phyloP scores from a whole-genome alignment of 1,139 yeast species.

The Saccharomycopsis phalli region DNA sequence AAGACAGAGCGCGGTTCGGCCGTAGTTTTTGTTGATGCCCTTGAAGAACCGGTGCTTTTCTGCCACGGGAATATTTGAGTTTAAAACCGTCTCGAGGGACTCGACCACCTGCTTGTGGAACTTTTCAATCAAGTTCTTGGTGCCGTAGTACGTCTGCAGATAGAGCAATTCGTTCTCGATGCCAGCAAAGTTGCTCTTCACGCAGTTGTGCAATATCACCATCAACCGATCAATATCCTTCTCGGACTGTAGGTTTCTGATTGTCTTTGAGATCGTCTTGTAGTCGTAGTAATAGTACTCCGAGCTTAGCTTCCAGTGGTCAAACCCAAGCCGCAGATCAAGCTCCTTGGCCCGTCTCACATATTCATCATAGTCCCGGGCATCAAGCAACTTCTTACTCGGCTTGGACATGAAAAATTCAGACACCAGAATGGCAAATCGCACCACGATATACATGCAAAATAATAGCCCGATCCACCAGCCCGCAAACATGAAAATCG shows the following conservation, averaged over 20 bases:
- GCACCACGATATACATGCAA: conserved; percentile 39
- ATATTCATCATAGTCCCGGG: conserved; percentile 56
- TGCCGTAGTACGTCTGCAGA: conserved; percentile 69
- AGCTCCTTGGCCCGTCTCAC: conserved; percentile 44
- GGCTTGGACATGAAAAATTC: conserved; percentile 54
- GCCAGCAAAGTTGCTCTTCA: conserved; percentile 71
- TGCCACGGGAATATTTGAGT: conserved; percentile 33
- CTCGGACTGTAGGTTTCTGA: conserved; percentile 33
- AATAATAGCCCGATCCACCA: conserved; percentile 48
- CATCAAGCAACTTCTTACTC: conserved; percentile 47
- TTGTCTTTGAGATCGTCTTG: conserved; percentile 45
- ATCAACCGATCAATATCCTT: conserved; percentile 38
- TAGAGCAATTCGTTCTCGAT: conserved; percentile 65
- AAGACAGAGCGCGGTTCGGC: conserved; percentile 63
- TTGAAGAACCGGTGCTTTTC: conserved; percentile 49
- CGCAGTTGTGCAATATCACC: conserved; percentile 54
- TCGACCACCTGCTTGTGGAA: conserved; percentile 46
- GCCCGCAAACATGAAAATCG: conserved; percentile 43
- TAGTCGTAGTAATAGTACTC: conserved; percentile 64
- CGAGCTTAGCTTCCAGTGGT: conserved; percentile 57
- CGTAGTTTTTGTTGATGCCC: conserved; percentile 54
- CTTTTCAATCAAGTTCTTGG: conserved; percentile 50
- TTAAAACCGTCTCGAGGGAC: conserved; percentile 39
- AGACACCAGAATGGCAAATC: conserved; percentile 56
- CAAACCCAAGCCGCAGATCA: conserved; percentile 50